Percentiles rank a stretch among this genome's conserved stretches.
phyloP scores from a whole-genome alignment of 257 asterid genomes.

The Craterostigma plantagineum region DNA sequence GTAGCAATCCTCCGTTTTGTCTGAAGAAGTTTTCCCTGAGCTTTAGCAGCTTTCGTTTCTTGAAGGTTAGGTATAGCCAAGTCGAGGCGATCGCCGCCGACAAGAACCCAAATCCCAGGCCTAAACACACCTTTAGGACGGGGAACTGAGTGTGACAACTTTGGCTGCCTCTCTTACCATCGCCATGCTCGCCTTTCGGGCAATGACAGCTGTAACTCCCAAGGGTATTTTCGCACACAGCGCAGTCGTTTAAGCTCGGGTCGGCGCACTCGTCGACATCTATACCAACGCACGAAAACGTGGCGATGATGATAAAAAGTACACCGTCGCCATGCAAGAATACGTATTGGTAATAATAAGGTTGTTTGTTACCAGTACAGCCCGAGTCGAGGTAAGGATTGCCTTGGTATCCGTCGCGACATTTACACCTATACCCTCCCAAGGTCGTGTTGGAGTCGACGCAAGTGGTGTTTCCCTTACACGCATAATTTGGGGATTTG shows the following conservation, averaged over 20 bases:
- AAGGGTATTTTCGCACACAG: slow-evolving; percentile 17
- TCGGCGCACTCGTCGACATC: slow-evolving; percentile 31
- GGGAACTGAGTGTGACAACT: slow-evolving; percentile 48
- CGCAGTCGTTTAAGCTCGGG: slow-evolving; percentile 15
- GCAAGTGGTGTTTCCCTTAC: slow-evolving; percentile 30
- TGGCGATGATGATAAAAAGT: no score
- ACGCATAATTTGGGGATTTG: slow-evolving; percentile 15
- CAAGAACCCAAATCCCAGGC: slow-evolving; percentile 44
- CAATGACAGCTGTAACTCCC: slow-evolving; percentile 50
- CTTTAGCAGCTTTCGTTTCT: slow-evolving; percentile 25
- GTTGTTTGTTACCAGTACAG: slow-evolving; percentile 55
- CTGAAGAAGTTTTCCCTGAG: slow-evolving; percentile 48
- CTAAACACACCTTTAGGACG: slow-evolving; percentile 20
- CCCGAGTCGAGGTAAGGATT: slow-evolving; percentile 57
- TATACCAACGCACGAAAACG: no score
- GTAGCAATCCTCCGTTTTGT: slow-evolving; percentile 53
- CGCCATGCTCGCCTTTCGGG: slow-evolving; percentile 33
- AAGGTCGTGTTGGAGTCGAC: slow-evolving; percentile 25
- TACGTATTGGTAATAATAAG: not conserved
- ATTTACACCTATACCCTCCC: slow-evolving; percentile 49
- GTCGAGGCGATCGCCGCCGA: slow-evolving; percentile 26
- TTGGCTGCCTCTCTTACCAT: slow-evolving; percentile 26
- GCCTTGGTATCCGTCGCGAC: slow-evolving; percentile 38
- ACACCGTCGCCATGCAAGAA: no score
- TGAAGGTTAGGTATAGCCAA: slow-evolving; percentile 35